Evolutionary conservation across 2,329 filamentous ascomycete species (phyloP).

Genomic region (Hymenoscyphus linearis): DNA sequence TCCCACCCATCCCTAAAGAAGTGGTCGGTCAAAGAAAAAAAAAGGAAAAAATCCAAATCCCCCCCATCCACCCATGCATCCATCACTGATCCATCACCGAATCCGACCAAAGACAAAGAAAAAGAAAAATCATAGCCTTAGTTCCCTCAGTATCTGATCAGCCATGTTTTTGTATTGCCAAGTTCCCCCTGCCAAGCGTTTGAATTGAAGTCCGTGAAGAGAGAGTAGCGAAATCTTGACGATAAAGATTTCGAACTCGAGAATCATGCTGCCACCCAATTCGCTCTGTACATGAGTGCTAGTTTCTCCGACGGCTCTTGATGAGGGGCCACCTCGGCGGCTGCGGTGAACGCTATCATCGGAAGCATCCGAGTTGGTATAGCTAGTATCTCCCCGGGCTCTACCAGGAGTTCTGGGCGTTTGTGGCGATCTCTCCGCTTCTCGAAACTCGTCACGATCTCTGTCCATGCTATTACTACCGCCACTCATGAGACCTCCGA

Average conservation of each 20-base stretch:
- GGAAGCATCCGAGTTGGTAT: constrained; percentile 82
- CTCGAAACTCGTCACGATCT: constrained; percentile 66
- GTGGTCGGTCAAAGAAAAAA: neutral
- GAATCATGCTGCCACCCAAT: constrained; percentile 73
- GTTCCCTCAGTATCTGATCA: constrained; percentile 83
- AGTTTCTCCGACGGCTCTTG: constrained; percentile 73
- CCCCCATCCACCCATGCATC: neutral
- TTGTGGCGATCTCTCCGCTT: constrained; percentile 48
- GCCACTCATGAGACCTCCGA: constrained; percentile 60
- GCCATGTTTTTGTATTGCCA: constrained; percentile 99
- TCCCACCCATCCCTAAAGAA: neutral
- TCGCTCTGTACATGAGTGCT: constrained; percentile 89
- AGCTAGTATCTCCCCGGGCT: constrained; percentile 59
- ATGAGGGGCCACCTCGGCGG: constrained; percentile 42
- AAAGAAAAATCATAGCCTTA: constrained; percentile 63
- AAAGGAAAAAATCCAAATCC: neutral
- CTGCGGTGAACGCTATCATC: constrained; percentile 64
- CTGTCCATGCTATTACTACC: constrained; percentile 46
- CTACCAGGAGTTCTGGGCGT: constrained; percentile 43
- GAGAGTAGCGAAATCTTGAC: constrained; percentile 94
- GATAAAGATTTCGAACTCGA: constrained; percentile 94
- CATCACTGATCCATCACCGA: neutral
- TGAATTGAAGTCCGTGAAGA: constrained; percentile 95
- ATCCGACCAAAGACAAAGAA: too few relatives aligned
- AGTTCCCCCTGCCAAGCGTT: constrained; percentile 89